Evolutionary conservation across 225 moss, liverwort and hornwort species (phyloP), one percentile per base, ranked within the genome.

Genomic region (Anthoceros angustus): DNA sequence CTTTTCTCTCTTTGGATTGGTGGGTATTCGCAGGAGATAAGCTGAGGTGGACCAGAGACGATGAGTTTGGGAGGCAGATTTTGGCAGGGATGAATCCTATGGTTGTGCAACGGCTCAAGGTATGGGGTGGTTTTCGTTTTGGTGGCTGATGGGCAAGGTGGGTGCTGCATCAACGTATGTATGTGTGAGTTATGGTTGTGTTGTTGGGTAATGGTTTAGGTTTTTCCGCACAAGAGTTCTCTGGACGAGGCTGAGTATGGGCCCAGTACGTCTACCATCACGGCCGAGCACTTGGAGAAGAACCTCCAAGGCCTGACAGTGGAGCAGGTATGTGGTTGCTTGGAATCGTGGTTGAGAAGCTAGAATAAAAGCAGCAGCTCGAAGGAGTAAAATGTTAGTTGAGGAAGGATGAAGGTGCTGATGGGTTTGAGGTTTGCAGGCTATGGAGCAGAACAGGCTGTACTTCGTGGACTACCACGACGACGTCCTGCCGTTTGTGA

Each of bases 391-490:
- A n/a, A n/a, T n/a, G n/a, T n/a, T n/a, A n/a, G n/a, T n/a, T n/a
- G n/a, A n/a, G n/a, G n/a, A n/a, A n/a, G n/a, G n/a, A n/a, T n/a
- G n/a, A n/a, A 1, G 32, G 4, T 32, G 32, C 32, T 32, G 32
- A 32, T 55, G 55, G 7, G 18, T 8, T 18, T 15, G n/a, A 55
- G 18, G 55, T 15, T 15, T 15, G 18, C 55, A 55, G 55, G 55
- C 55, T 55, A 0, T 55, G 55, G 55, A 55, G 55, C 55, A 55
- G 55, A 55, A 55, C 7, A 55, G 55, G 23, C 55, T 55, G n/a
- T 55, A 55, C 55, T 18, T 55, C 14, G 55, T 55, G 55, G 55
- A 55, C 55, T 55, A 55, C 55, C 55, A 55, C 23, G 55, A 55
- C n/a, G 55, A 18, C n/a, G 23, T 55, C n/a, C 55, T 55, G 18